Percentiles rank a stretch among this genome's conserved stretches.
Evolutionary conservation across 441 rosid species (phyloP).

Genomic region (Corymbia citriodora): DNA sequence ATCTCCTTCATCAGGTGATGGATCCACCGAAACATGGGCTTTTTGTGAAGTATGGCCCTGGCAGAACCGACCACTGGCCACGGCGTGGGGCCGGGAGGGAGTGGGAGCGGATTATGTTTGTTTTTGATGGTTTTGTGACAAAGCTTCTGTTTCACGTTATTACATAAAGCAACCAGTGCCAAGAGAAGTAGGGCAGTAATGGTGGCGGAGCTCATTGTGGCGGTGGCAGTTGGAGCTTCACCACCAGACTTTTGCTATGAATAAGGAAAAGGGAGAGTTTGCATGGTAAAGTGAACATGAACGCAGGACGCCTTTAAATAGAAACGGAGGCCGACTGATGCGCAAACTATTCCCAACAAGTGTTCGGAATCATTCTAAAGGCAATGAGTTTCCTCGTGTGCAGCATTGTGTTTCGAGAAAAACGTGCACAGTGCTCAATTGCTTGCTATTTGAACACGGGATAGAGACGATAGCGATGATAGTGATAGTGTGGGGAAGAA

Average conservation of each 20-base stretch:
- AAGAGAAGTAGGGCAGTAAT: not conserved
- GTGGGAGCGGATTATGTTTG: not conserved
- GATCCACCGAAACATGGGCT: not conserved
- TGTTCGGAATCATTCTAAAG: not conserved
- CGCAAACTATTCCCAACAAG: not conserved
- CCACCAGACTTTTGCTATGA: not conserved
- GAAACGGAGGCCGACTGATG: not conserved
- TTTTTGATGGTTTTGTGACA: not conserved
- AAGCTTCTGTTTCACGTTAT: not conserved
- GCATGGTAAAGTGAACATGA: not conserved
- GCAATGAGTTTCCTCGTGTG: no score
- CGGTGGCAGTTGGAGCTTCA: not conserved
- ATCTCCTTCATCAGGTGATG: not conserved
- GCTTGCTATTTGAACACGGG: no score
- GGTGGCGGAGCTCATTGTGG: not conserved
- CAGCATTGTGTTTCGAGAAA: not conserved
- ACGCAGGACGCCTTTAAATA: not conserved
- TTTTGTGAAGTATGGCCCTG: not conserved
- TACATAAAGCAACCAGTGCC: not conserved
- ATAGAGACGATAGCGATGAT: no score
- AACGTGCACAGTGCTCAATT: not conserved
- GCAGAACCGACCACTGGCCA: not conserved
- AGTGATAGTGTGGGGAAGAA: no score
- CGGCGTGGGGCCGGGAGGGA: not conserved
- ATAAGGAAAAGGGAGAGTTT: not conserved